Percentiles rank a stretch among this genome's conserved stretches.
phyloP scores from a whole-genome alignment of 2,329 filamentous ascomycete genomes.

The Zasmidium citrigriseum region DNA sequence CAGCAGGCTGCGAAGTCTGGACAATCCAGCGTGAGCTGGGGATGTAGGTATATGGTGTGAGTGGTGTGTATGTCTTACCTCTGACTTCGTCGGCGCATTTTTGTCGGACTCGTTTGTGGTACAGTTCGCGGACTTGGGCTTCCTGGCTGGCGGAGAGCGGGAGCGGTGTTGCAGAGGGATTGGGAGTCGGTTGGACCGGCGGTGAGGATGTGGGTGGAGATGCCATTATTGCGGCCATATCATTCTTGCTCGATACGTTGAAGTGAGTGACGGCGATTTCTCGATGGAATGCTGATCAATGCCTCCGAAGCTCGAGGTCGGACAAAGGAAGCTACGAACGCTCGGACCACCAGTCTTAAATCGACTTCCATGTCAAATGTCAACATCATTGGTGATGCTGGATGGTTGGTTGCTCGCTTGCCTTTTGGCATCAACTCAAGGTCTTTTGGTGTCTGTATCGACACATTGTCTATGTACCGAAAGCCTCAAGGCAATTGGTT shows the following conservation, averaged over 20 bases:
- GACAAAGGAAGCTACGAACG: too few species aligned
- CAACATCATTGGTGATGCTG: too few species aligned
- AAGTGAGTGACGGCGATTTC: not conserved
- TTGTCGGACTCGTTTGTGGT: slow-evolving; percentile 74
- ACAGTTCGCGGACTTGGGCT: slow-evolving; percentile 77
- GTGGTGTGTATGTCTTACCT: slow-evolving; percentile 34
- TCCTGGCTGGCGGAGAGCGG: slow-evolving; percentile 82
- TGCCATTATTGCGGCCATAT: slow-evolving; percentile 24
- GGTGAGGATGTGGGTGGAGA: slow-evolving; percentile 11
- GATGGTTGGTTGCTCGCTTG: too few species aligned
- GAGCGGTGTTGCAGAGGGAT: slow-evolving; percentile 67
- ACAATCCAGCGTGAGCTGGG: not conserved
- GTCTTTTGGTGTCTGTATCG: too few species aligned
- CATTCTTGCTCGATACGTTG: not conserved
- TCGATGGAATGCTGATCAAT: not conserved
- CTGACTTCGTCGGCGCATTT: slow-evolving; percentile 65
- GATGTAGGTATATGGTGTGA: not conserved
- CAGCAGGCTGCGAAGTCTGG: slow-evolving; percentile 91
- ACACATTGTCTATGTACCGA: too few species aligned
- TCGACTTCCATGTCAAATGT: too few species aligned
- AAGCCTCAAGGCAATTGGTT: too few species aligned
- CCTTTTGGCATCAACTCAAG: too few species aligned
- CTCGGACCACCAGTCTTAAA: too few species aligned
- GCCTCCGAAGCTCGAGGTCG: not conserved
- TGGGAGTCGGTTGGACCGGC: slow-evolving; percentile 14